These are phyloP conservation scores for Gnetum montanum DNA, from an alignment of 75 land plant genomes.

Conservation along the genomic window DNA sequence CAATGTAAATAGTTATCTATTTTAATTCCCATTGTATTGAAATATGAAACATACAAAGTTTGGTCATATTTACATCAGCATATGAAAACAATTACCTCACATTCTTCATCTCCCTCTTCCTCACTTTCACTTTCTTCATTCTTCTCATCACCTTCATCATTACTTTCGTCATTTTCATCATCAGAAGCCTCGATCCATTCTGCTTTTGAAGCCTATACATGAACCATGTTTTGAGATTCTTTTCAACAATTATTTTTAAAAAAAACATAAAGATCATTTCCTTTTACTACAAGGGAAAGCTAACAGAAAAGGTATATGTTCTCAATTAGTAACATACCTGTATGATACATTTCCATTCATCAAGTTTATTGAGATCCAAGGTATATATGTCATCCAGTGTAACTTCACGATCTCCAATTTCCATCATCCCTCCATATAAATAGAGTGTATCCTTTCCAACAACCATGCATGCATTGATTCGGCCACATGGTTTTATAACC, in stretches of 20 bases:
- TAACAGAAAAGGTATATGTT: neutral
- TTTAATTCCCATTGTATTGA: too few species aligned
- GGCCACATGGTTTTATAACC: slow-evolving; percentile 86
- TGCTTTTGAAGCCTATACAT: slow-evolving; percentile 67
- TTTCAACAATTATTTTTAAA: too few species aligned
- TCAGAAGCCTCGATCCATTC: slow-evolving; percentile 59
- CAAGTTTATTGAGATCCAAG: slow-evolving; percentile 91
- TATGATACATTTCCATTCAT: slow-evolving; percentile 96
- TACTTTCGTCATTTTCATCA: slow-evolving; percentile 39
- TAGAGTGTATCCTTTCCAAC: slow-evolving; percentile 84
- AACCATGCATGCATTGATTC: slow-evolving; percentile 82
- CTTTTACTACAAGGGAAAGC: neutral
- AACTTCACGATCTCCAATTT: slow-evolving; percentile 81
- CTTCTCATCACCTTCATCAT: slow-evolving; percentile 49
- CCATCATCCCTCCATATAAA: slow-evolving; percentile 97
- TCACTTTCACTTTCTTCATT: slow-evolving; percentile 27
- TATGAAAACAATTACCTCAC: slow-evolving; percentile 20
- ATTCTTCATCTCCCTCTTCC: slow-evolving; percentile 42
- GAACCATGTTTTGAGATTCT: too few species aligned
- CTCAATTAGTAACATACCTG: slow-evolving; percentile 36
- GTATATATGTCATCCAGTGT: slow-evolving; percentile 89
- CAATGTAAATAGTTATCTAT: too few species aligned
- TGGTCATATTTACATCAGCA: too few species aligned
- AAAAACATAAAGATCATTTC: neutral
- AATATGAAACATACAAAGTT: too few species aligned